phyloP scores from a whole-genome alignment of 176 grass and related monocot genomes.

The Puccinellia tenuiflora region DNA sequence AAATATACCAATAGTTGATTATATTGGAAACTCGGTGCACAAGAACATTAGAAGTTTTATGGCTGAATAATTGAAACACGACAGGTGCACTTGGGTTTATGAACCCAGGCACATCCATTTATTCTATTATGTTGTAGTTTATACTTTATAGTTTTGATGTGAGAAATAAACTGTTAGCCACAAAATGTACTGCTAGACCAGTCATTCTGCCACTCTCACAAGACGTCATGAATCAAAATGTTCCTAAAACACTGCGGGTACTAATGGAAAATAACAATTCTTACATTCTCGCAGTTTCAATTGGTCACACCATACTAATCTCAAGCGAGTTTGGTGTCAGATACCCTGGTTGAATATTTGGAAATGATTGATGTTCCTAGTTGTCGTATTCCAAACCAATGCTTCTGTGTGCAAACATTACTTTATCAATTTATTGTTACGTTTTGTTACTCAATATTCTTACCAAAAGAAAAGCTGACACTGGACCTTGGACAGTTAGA shows the following conservation, averaged over 20 bases:
- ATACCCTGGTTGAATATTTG: neutral
- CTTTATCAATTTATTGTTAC: neutral
- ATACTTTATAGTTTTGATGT: neutral
- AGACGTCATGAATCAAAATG: neutral
- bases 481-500: neutral
- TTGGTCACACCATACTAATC: neutral
- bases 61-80: neutral
- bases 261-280: neutral
- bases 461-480: neutral
- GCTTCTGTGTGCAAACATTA: neutral
- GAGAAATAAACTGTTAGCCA: neutral
- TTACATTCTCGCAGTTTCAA: neutral
- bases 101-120: neutral
- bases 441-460: neutral
- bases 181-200: neutral
- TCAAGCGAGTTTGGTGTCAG: neutral
- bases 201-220: neutral
- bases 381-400: neutral
- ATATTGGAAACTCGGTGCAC: neutral
- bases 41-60: neutral
- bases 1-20: neutral
- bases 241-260: neutral
- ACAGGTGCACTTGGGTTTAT: neutral
- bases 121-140: neutral
- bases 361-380: neutral